phyloP scores from a whole-genome alignment of 768 basidiomycete species.

The Russula vinacea region DNA sequence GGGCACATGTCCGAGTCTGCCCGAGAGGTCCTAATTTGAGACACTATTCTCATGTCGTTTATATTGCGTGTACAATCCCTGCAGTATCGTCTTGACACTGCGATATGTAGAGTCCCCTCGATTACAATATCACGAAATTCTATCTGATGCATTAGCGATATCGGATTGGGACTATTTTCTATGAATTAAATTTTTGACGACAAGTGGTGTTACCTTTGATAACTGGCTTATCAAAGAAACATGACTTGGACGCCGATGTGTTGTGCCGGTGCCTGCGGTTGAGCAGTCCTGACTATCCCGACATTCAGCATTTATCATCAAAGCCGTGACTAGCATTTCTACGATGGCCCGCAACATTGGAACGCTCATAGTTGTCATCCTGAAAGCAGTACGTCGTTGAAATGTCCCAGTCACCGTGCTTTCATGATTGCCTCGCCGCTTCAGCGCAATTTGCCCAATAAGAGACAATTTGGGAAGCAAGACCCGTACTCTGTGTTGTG shows the following conservation, averaged over 20 bases:
- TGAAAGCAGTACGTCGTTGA: constrained; percentile 76
- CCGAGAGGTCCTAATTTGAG: no score
- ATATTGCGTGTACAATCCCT: no score
- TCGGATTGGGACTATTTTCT: not conserved
- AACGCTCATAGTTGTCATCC: constrained; percentile 88
- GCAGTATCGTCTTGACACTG: no score
- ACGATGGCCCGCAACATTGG: constrained; percentile 73
- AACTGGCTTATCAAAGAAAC: not conserved
- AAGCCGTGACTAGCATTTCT: constrained; percentile 44
- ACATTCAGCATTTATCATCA: not conserved
- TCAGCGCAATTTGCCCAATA: constrained; percentile 86
- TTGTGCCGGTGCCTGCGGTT: not conserved
- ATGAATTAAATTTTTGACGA: not conserved
- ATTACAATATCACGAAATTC: no score
- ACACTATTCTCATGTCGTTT: no score
- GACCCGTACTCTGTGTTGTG: constrained; percentile 88
- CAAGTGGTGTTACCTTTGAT: not conserved
- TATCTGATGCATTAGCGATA: no score
- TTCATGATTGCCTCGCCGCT: constrained; percentile 4
- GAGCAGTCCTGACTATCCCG: not conserved
- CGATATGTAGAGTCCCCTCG: no score
- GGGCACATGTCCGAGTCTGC: no score
- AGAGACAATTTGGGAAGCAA: constrained; percentile 92
- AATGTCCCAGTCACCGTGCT: constrained; percentile 6
- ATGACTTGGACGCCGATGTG: not conserved